phyloP scores from a whole-genome alignment of 140 eudicot species.

The Bidens hawaiensis region DNA sequence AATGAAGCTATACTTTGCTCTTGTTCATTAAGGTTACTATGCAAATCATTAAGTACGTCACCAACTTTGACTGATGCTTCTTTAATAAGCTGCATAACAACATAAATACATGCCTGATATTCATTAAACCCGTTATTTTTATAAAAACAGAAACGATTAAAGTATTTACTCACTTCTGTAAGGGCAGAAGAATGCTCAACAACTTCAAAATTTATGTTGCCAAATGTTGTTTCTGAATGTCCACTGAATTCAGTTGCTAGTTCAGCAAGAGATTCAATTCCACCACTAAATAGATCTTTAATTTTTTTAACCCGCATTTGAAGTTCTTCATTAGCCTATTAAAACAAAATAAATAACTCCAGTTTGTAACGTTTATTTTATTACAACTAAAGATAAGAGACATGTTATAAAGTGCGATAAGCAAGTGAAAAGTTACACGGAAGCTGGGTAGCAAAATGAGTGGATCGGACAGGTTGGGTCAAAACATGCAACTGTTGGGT shows the following conservation, averaged over 20 bases:
- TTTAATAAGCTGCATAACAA: slow-evolving; percentile 29
- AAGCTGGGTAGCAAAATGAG: neutral
- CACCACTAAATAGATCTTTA: slow-evolving; percentile 30
- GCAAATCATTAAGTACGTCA: slow-evolving; percentile 32
- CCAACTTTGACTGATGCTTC: slow-evolving; percentile 41
- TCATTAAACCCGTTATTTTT: neutral
- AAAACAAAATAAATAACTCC: neutral
- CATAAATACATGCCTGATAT: neutral
- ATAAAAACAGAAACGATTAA: neutral
- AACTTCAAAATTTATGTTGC: slow-evolving; percentile 36
- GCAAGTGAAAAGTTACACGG: neutral
- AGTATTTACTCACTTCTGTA: slow-evolving; percentile 38
- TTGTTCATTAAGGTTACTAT: slow-evolving; percentile 31
- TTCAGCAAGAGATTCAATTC: slow-evolving; percentile 36
- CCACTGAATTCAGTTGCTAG: slow-evolving; percentile 45
- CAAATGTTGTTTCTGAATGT: slow-evolving; percentile 37
- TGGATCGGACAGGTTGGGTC: neutral
- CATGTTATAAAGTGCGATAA: neutral
- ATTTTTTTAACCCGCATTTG: slow-evolving; percentile 27
- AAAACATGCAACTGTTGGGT: neutral
- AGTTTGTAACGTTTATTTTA: neutral
- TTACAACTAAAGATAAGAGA: neutral
- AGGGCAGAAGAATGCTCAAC: slow-evolving; percentile 41
- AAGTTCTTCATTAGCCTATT: slow-evolving; percentile 46
- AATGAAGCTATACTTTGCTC: slow-evolving; percentile 37